Evolutionary conservation across 495 filamentous ascomycete species (phyloP).

Genomic region (Rostrohypoxylon terebratum): DNA sequence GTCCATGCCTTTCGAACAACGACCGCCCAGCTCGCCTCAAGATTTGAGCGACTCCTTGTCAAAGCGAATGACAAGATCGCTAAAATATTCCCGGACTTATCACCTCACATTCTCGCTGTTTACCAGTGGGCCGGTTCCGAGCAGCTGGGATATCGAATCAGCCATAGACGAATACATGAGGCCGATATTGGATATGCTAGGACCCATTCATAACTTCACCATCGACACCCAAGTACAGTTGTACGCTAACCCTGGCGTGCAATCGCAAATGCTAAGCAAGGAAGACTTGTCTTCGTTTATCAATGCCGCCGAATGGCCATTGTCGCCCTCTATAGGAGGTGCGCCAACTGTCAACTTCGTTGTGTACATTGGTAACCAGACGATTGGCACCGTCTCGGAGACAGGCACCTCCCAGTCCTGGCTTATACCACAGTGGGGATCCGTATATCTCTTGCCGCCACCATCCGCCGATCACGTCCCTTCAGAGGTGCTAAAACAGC

Average conservation of each 20-base stretch:
- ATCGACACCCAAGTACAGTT: constrained; percentile 96
- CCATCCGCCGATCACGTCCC: constrained; percentile 54
- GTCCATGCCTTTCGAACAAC: constrained; percentile 61
- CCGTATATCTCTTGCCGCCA: constrained; percentile 82
- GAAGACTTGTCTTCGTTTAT: constrained; percentile 94
- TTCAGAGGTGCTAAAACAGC: constrained; percentile 73
- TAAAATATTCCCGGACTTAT: constrained; percentile 94
- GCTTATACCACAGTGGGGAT: constrained; percentile 97
- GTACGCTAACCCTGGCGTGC: constrained; percentile 83
- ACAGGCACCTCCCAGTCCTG: constrained; percentile 84
- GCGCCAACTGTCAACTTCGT: constrained; percentile 97
- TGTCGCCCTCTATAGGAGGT: constrained; percentile 91
- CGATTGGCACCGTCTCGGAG: constrained; percentile 49
- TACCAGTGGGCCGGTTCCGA: constrained; percentile 78
- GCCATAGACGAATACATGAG: constrained; percentile 84
- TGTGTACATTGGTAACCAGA: constrained; percentile 77
- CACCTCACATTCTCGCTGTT: constrained; percentile 97
- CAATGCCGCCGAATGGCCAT: constrained; percentile 97
- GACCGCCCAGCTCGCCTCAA: constrained; percentile 56
- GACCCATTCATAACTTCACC: constrained; percentile 92
- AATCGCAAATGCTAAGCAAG: constrained; percentile 74
- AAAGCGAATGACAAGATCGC: constrained; percentile 76
- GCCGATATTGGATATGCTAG: constrained; percentile 81
- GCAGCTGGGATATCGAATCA: constrained; percentile 89
- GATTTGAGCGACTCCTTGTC: constrained; percentile 60